These are phyloP conservation scores for Trichoderma endophyticum DNA, from an alignment of 2,329 filamentous ascomycete species.

Conservation along the genomic window DNA sequence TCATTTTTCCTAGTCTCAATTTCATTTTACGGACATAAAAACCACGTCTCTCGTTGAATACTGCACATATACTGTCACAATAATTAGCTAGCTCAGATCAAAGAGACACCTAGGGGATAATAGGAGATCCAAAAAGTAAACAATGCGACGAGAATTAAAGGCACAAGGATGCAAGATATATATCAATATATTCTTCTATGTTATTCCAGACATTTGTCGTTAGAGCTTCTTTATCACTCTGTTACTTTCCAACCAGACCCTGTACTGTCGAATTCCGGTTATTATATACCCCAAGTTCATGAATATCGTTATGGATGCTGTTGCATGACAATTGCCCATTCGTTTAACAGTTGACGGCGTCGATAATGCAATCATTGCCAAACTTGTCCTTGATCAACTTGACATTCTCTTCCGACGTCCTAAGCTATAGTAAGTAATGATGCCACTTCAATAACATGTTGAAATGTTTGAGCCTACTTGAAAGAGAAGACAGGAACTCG, in stretches of 20 bases:
- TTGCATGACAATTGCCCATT: neutral
- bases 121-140: too few species aligned
- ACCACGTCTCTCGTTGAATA: too few species aligned
- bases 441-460: too few species aligned
- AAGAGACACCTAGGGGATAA: too few species aligned
- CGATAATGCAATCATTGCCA: neutral
- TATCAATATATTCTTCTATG: neutral
- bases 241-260: neutral
- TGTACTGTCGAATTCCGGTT: neutral
- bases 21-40: too few species aligned
- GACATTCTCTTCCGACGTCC: slow-evolving; percentile 2
- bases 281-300: neutral
- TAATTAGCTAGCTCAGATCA: too few species aligned
- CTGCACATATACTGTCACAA: too few species aligned
- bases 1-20: too few species aligned
- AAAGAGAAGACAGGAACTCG: neutral
- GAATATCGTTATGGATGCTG: neutral
- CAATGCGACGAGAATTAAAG: neutral
- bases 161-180: neutral
- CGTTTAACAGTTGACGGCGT: neutral
- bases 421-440: neutral
- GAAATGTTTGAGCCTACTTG: neutral
- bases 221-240: slow-evolving; percentile 1
- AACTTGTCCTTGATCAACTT: neutral
- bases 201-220: neutral